Evolutionary conservation across 176 grass and related monocot species (phyloP), one percentile per base, ranked within the genome.

Genomic region (Themeda triandra): DNA sequence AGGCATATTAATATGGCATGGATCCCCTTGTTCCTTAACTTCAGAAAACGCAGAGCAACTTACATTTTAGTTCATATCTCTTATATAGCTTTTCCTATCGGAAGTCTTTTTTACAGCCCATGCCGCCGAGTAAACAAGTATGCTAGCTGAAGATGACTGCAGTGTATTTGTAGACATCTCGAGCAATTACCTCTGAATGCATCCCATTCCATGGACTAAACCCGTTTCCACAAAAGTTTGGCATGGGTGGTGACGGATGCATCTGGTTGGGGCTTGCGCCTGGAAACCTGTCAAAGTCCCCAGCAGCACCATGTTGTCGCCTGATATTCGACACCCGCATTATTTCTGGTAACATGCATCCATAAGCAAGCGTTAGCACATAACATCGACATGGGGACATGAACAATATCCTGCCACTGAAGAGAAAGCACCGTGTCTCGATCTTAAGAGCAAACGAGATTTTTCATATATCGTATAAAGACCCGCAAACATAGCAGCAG

Each of bases 181-280:
- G 66, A 0, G 10, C n/a, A 70, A 77, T 85, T 89, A 97, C 95
- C 88, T 97, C 92, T 35, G 77, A 91, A 77, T 85, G 86, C 30
- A 86, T 78, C 79, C 92, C 86, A 60, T 45, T 92, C 95, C 88
- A 92, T 29, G 82, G 84, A 79, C 90, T 93, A 41, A 92, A 92
- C 80, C 88, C 84, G 69, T 89, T 97, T 41, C 86, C 90, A 18
- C 88, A 87, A 30, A 90, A 89, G 86, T 83, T 94, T 65, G 84
- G 86, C 80, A 94, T 88, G 25, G 75, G 86, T 49, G 90, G 82
- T 71, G 89, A 83, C 28, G 78, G 81, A 82, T 87, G 87, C 75
- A 97, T 92, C 45, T 91, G 92, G 75, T 92, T 97, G 24, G 86
- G 92, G 53, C 90, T 97, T 62, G 88, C 79, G 7, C 81, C 10